Conservation (phyloP, 129 eudicot genomes). For the Helianthus tuberosus region DNA sequence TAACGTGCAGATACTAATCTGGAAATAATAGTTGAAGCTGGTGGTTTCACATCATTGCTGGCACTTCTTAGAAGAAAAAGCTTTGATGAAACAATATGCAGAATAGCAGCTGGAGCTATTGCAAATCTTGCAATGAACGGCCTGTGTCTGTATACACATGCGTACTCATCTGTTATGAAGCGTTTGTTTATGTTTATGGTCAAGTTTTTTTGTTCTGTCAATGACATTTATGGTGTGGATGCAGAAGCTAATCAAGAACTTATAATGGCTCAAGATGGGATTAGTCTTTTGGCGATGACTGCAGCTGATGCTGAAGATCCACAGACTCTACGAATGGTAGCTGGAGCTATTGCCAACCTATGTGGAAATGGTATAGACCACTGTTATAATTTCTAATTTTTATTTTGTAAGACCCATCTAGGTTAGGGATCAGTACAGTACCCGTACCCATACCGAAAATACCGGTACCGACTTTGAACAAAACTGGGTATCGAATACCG, state of each 20-base stretch:
- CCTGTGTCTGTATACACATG: conserved; percentile 21
- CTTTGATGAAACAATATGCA: conserved; percentile 90
- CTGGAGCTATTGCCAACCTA: conserved; percentile 97
- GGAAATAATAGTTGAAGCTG: conserved; percentile 95
- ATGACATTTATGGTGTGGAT: conserved; percentile 13
- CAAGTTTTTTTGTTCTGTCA: not conserved
- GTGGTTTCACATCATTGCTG: conserved; percentile 90
- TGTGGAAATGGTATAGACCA: conserved; percentile 86
- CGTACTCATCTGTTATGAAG: not conserved
- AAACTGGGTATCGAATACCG: no score
- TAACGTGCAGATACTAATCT: conserved; percentile 77
- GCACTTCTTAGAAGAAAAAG: conserved; percentile 83
- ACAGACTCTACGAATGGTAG: conserved; percentile 97
- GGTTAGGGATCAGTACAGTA: no score
- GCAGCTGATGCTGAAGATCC: conserved; percentile 99
- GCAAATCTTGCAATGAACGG: conserved; percentile 99
- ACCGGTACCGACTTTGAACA: no score
- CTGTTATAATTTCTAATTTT: not conserved
- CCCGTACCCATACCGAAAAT: no score
- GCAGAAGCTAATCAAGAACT: conserved; percentile 97
- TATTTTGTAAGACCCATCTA: no score
- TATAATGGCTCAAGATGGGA: conserved; percentile 96
- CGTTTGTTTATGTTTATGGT: not conserved
- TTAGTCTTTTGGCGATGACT: conserved; percentile 82
- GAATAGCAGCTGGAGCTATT: conserved; percentile 99